Base-by-base conservation (phyloP, 306 rosid species). In the Sindora glabra region DNA sequence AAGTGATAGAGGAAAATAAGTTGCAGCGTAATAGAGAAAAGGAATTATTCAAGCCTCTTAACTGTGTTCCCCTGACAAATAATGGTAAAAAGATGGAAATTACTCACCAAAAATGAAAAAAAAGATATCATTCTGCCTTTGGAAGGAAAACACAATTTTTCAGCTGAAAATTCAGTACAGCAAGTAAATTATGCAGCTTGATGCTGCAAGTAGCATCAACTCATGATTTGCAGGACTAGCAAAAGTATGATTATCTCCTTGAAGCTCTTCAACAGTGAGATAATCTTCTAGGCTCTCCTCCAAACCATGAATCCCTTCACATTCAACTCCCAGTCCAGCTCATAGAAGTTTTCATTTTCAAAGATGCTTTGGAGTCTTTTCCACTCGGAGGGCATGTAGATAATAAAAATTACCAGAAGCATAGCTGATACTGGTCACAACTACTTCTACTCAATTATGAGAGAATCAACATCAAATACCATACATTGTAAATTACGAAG, bases 221-320 rank as follows among this genome's bases (percentile, higher is more conserved):
- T 78, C 98, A 79, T 61, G 82, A 65, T 74, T 80, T 82, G 83
- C 98, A 92, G 2, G 89, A 83, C 73, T 80, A 94, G 7, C 98
- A 92, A 69, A 81, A 88, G 79, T 92, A 92, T 92, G 96, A 81
- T 92, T 92, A 72, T 92, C 98, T 30, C 98, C 98, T 48, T 82
- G 77, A 66, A 92, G 98, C 83, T 86, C 85, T 80, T 92, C 98
- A 59, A 86, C 67, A 25, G 90, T 71, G 46, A 92, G 94, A 71
- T 92, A 92, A 74, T 92, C 96, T 70, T 86, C 73, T 49, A 92
- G 77, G 70, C 98, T 92, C 70, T 80, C 94, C 57, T 77, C 89
- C 67, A 92, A 80, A 73, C 86, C 83, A 74, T 86, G 73, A 92
- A 64, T 56, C 98, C 96, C 77, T 79, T 84, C 56, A 92, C 90